Evolutionary conservation across 2,329 filamentous ascomycete species (phyloP).

Genomic region (Ascochyta fabae): DNA sequence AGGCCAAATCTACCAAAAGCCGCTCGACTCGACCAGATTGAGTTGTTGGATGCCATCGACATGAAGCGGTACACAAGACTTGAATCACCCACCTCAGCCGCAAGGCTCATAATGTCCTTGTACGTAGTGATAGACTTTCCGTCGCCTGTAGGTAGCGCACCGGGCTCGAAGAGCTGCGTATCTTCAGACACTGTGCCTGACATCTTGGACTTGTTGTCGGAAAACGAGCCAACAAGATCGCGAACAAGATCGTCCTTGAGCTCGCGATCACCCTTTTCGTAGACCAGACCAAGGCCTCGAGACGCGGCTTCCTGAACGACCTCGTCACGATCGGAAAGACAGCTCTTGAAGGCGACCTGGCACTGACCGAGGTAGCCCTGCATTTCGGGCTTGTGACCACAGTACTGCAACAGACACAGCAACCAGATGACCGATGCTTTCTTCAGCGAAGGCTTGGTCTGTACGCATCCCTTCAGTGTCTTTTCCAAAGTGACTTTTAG

Average conservation of each 20-base stretch:
- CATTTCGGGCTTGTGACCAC: conserved; percentile 77
- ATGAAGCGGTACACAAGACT: conserved; percentile 98
- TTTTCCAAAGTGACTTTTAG: conserved; percentile 68
- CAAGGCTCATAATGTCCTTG: conserved; percentile 93
- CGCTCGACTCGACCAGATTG: conserved; percentile 95
- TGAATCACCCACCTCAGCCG: conserved; percentile 95
- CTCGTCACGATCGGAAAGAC: conserved; percentile 87
- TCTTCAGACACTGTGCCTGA: conserved; percentile 83
- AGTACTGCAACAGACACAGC: conserved; percentile 88
- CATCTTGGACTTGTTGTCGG: conserved; percentile 71
- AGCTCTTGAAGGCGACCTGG: conserved; percentile 85
- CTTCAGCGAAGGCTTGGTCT: conserved; percentile 85
- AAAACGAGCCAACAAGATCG: conserved; percentile 89
- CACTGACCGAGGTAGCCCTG: conserved; percentile 77
- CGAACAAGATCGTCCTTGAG: conserved; percentile 84
- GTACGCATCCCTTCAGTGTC: conserved; percentile 77
- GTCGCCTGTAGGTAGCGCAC: conserved; percentile 86
- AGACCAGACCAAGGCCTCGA: conserved; percentile 87
- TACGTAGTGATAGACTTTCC: conserved; percentile 87
- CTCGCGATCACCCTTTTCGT: conserved; percentile 84
- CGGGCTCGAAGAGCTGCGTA: conserved; percentile 91
- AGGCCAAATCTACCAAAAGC: conserved; percentile 94
- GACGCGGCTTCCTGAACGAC: conserved; percentile 96
- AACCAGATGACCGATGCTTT: conserved; percentile 97
- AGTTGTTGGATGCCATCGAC: conserved; percentile 93